These are phyloP conservation scores for Solanum etuberosum DNA, from an alignment of 257 asterid genomes.

Conservation along the genomic window DNA sequence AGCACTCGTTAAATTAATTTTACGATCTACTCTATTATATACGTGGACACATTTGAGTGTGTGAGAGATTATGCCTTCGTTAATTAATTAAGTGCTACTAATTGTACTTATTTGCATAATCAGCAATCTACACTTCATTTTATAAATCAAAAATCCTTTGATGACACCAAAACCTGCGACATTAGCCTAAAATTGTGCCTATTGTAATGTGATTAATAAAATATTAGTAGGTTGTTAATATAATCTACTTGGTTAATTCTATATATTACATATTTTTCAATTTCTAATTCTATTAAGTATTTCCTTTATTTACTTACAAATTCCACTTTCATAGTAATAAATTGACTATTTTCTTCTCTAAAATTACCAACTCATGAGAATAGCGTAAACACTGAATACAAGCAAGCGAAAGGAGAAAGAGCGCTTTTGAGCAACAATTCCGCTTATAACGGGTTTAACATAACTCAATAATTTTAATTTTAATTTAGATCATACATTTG, in stretches of 20 bases:
- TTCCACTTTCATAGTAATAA: neutral
- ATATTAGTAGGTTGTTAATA: neutral
- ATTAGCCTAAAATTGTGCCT: slow-evolving; percentile 18
- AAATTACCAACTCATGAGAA: neutral
- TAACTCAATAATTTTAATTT: neutral
- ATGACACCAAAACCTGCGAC: slow-evolving; percentile 27
- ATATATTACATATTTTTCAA: neutral
- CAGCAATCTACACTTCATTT: neutral
- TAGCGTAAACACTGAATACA: neutral
- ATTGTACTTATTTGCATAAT: neutral
- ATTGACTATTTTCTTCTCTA: neutral
- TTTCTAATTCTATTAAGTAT: neutral
- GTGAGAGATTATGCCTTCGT: neutral
- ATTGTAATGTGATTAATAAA: neutral
- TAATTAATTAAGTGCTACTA: neutral
- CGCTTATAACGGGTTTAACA: too few species aligned
- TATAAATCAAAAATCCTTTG: neutral
- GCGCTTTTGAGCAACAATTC: neutral
- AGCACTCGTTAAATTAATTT: neutral
- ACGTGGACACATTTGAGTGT: neutral
- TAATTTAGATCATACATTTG: neutral
- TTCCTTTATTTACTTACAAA: neutral
- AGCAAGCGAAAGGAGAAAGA: neutral
- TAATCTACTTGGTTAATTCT: neutral
- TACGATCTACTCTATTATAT: neutral